phyloP scores from a whole-genome alignment of 192 early-diverging fungal species.

The Phycomyces blakesleeanus region DNA sequence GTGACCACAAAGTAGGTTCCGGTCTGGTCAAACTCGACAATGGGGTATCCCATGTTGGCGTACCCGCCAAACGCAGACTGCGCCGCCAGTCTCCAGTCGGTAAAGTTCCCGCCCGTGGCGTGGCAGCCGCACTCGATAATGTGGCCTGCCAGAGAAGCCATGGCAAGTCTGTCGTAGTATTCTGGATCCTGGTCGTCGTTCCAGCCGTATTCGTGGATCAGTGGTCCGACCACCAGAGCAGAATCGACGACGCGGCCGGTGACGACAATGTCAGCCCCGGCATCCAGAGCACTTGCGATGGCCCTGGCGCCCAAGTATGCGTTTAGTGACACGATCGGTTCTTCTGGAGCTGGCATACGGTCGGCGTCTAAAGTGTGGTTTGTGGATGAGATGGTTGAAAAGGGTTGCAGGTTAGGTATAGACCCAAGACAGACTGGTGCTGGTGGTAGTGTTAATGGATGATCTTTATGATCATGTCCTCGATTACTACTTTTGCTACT shows the following conservation, averaged over 20 bases:
- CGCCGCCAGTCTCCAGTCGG: conserved; percentile 57
- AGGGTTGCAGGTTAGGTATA: neutral
- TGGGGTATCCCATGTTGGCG: conserved; percentile 66
- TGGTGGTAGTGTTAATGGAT: too few relatives aligned
- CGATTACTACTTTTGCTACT: too few relatives aligned
- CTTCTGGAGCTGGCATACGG: conserved; percentile 44
- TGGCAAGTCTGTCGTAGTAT: conserved; percentile 56
- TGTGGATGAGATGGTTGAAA: conserved; percentile 19
- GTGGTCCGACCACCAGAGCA: conserved; percentile 58
- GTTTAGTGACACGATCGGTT: conserved; percentile 56
- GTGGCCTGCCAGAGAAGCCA: conserved; percentile 61
- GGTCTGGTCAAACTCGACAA: conserved; percentile 52
- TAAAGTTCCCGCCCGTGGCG: conserved; percentile 66
- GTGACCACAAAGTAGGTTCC: conserved; percentile 54
- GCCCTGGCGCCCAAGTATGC: conserved; percentile 59
- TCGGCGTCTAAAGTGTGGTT: conserved; percentile 38
- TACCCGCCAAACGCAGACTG: conserved; percentile 52
- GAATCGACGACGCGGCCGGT: conserved; percentile 68
- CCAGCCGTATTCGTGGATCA: conserved; percentile 63
- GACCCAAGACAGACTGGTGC: conserved; percentile 5
- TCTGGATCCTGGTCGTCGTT: conserved; percentile 14
- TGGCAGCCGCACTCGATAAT: conserved; percentile 70
- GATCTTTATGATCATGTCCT: too few relatives aligned
- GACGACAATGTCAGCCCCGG: conserved; percentile 60
- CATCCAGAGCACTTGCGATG: conserved; percentile 50